Base-by-base conservation (phyloP, 2,329 filamentous ascomycete species). In the Chaetomium strumarium region DNA sequence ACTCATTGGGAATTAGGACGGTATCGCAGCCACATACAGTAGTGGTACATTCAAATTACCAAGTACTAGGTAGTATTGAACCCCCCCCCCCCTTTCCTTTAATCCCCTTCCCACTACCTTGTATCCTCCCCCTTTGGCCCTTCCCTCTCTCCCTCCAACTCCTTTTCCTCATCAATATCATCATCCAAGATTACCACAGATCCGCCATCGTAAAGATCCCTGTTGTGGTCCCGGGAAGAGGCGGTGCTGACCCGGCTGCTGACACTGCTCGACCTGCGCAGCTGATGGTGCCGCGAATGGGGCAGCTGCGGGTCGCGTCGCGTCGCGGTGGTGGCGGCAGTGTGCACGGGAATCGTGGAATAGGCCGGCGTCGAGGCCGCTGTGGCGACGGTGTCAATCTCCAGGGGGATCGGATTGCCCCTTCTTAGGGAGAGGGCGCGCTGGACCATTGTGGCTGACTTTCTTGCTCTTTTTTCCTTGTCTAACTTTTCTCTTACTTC, bases 361-460 rank as follows among this genome's bases (percentile, higher is more conserved):
- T 49, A 50, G 16, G 33, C 11, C 4, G 45, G 12, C 6, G 46
- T 19, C 5, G 41, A 31, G n/a, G 29, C 40, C 16, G 46, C 36
- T 12, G 50, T 44, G 31, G 37, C 12, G 45, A 14, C n/a, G 14
- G 29, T 33, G 46, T 31, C 14, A 36, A 48, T 8, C 12, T 24
- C 12, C 17, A 49, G 38, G 30, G 16, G 16, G 29, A 36, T 31
- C 9, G 38, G 30, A 17, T 20, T 43, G 24, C 31, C 24, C 3
- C 48, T 40, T 30, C 52, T 40, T 30, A 41, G 52, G 48, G 24
- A 37, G 13, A 55, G 52, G 17, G 52, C 52, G 39, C 45, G 52
- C 14, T 31, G 52, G 34, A 55, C 52, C 52, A 55, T 54, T 42
- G 13, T 43, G 29, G 7, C 5, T n/a, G 13, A 7, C 16, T 42